Base-by-base conservation (phyloP, 768 basidiomycete genomes). In the Bullera alba region DNA sequence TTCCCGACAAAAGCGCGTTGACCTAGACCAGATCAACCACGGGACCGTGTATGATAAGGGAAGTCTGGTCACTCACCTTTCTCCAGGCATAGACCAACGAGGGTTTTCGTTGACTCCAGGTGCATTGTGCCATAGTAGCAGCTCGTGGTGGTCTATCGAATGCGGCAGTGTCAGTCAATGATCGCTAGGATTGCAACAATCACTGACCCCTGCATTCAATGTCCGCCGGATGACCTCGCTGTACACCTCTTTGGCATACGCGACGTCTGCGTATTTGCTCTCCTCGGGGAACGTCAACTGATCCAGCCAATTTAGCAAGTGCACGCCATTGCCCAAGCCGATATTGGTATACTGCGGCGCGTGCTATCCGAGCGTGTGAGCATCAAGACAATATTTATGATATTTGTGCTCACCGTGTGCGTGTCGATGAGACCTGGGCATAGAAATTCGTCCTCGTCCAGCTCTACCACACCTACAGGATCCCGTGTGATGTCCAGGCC, bases 341-440 rank as follows among this genome's bases (percentile, higher is more conserved):
- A 69, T 59, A 49, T 73, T 74, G 27, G 61, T 51, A 50, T 83
- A 79, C 65, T 92, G 87, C 0, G 86, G 83, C 7, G 86, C 86
- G 75, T 88, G 85, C 84, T 85, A 61, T 54, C n/a, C n/a, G n/a
- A n/a, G n/a, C n/a, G n/a, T n/a, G 65, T 1, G 30, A 35, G 25
- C 48, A 17, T 47, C 47, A 45, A 26, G 38, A 34, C 37, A 7
- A 14, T 39, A 21, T 8, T 39, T 21, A 10, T 10, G 12, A 34
- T 21, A 23, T 36, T 10, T 43, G 14, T 21, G 70, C 84, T 67
- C 65, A 90, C 90, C 28, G 85, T 87, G 73, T 93, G 90, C 26
- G 90, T 93, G 76, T 95, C 91, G 47, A 92, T 76, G 69, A 93
- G 81, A 3, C 91, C 91, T 5, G 91, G 91, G 64, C 88, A 80